Conservation (phyloP, 2,329 filamentous ascomycete genomes). For the Aplosporella prunicola region DNA sequence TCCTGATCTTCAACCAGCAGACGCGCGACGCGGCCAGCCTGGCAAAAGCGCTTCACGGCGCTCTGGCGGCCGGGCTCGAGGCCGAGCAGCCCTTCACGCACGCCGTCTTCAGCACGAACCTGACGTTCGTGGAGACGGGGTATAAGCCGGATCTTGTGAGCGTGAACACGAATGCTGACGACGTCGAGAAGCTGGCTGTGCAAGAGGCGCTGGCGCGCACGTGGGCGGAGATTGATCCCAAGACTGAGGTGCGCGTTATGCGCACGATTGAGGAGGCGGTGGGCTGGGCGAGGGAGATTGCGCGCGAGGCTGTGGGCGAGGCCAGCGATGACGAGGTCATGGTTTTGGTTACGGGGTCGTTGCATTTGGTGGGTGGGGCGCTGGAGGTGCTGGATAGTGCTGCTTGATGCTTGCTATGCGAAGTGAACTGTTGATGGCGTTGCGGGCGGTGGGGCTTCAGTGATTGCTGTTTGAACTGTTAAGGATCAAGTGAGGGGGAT, state of each 20-base stretch:
- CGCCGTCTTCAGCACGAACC: constrained; percentile 75
- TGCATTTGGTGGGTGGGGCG: constrained; percentile 74
- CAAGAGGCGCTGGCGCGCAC: constrained; percentile 56
- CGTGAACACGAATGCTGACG: constrained; percentile 49
- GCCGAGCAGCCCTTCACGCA: constrained; percentile 51
- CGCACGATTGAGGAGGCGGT: constrained; percentile 64
- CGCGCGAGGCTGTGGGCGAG: constrained; percentile 18
- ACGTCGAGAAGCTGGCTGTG: constrained; percentile 51
- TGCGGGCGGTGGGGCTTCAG: too few relatives aligned
- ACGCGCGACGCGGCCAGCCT: constrained; percentile 64
- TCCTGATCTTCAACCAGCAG: constrained; percentile 88
- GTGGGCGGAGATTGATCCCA: constrained; percentile 41
- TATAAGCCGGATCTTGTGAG: constrained; percentile 55
- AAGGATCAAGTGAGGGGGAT: too few relatives aligned
- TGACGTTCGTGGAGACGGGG: constrained; percentile 51
- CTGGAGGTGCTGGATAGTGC: constrained; percentile 60
- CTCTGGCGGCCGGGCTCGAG: constrained; percentile 36
- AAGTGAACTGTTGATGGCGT: too few relatives aligned
- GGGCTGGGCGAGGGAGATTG: constrained; percentile 40
- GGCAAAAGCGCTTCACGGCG: constrained; percentile 52
- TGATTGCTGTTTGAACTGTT: too few relatives aligned
- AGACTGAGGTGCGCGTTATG: constrained; percentile 45
- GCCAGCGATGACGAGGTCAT: constrained; percentile 41
- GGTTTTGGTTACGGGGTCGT: constrained; percentile 70
- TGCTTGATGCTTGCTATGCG: too few relatives aligned